Evolutionary conservation across 1,139 yeast genomes (phyloP).

Genomic region (Pichia sp.): DNA sequence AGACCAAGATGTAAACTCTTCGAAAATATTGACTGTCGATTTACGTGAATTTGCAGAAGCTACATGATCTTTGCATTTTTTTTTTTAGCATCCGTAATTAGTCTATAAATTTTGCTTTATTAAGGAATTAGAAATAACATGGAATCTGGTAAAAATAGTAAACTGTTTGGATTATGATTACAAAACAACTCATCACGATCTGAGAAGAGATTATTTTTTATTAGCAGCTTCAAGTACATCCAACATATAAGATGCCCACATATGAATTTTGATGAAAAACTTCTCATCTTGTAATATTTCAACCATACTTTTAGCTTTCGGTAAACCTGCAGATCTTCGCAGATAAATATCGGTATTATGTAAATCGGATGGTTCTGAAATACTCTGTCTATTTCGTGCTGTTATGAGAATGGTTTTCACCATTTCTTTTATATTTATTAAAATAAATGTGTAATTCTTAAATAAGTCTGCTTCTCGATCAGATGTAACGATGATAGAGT

Average conservation of each 20-base stretch:
- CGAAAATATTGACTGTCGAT: slow-evolving; percentile 70
- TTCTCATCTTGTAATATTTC: slow-evolving; percentile 54
- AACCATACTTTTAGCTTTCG: slow-evolving; percentile 49
- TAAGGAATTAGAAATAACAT: too few species aligned
- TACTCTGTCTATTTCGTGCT: slow-evolving; percentile 3
- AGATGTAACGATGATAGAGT: slow-evolving; percentile 54
- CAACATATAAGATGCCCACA: slow-evolving; percentile 53
- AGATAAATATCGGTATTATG: slow-evolving; percentile 46
- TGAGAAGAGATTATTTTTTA: not conserved
- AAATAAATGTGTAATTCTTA: slow-evolving; percentile 51
- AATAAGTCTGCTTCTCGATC: slow-evolving; percentile 50
- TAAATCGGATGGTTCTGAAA: slow-evolving; percentile 19
- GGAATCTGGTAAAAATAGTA: too few species aligned
- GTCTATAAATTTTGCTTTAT: too few species aligned
- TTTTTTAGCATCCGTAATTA: too few species aligned
- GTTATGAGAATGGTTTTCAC: slow-evolving; percentile 5
- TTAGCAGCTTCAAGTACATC: slow-evolving; percentile 16
- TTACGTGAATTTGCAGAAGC: slow-evolving; percentile 48
- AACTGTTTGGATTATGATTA: too few species aligned
- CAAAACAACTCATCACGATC: too few species aligned
- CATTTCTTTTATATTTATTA: slow-evolving; percentile 34
- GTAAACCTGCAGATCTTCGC: slow-evolving; percentile 41
- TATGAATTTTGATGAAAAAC: slow-evolving; percentile 57
- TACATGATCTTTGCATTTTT: too few species aligned
- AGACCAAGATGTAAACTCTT: slow-evolving; percentile 70